Evolutionary conservation across 768 basidiomycete genomes (phyloP), one percentile per base, ranked within the genome.

Genomic region (Boletus pseudo-olivaceus): DNA sequence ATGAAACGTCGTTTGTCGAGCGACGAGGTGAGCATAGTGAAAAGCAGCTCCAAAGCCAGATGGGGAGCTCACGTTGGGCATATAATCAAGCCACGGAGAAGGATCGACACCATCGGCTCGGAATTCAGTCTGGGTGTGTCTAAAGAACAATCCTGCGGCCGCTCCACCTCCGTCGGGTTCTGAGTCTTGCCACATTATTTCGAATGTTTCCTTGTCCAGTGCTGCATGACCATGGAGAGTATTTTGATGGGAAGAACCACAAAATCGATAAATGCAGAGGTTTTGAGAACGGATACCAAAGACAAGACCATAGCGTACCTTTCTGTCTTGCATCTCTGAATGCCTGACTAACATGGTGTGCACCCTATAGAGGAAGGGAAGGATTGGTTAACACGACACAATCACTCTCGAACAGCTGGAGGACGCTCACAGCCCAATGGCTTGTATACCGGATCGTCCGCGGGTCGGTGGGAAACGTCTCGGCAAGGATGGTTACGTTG

Each of bases 361-460:
- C 91, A 34, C 90, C 90, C 90, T 93, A 46, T 32, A 47, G n/a
- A 48, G 0, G 6, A 32, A 47, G n/a, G 45, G 1, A 7, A 37
- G 51, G 41, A 30, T 26, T 14, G 23, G 34, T 45, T 29, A 30
- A 27, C 40, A 40, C 23, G 30, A 29, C 14, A 46, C 20, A 51
- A 49, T 43, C 35, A 17, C n/a, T 46, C 11, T 19, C 20, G 26
- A 46, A 29, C 6, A 30, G 17, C 38, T 17, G 20, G 19, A 26
- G 12, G 26, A 14, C 20, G 74, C 85, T 58, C 58, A 89, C 90
- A 35, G 90, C 90, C 90, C 90, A 92, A 33, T 81, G 81, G 66
- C 87, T 89, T 2, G 91, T 89, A 61, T 89, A 93, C 49, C 78
- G 77, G 64, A 87, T 84, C n/a, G 76, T 78, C 70, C 85, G 85